phyloP scores from a whole-genome alignment of 116 monocot genomes.

The Cymodocea nodosa region DNA sequence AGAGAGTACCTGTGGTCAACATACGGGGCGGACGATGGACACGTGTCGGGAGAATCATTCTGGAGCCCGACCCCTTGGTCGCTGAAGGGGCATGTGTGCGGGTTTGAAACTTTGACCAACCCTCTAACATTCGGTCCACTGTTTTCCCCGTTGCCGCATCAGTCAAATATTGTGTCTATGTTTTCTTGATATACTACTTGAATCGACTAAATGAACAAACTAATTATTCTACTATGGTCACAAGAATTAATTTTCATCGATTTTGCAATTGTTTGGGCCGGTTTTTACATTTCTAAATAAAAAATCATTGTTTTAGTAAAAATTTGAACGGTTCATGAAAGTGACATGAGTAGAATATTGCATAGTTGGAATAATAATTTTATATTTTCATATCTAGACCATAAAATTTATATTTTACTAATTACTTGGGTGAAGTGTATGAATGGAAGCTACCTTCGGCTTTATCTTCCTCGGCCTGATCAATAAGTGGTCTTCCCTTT shows the following conservation, averaged over 20 bases:
- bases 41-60: conserved; percentile 1
- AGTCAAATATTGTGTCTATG: background rate
- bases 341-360: too few species aligned
- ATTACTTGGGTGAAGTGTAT: background rate
- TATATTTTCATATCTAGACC: too few species aligned
- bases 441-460: background rate
- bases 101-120: background rate
- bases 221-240: too few species aligned
- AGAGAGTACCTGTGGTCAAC: background rate
- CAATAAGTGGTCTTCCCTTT: background rate
- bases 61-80: background rate
- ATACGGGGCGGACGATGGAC: background rate
- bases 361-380: too few species aligned
- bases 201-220: background rate
- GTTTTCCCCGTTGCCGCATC: background rate
- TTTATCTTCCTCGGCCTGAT: background rate
- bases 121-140: background rate
- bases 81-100: background rate
- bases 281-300: too few species aligned
- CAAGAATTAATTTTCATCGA: too few species aligned
- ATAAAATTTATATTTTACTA: background rate
- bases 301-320: too few species aligned
- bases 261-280: too few species aligned
- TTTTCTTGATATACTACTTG: too few species aligned
- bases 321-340: too few species aligned